Evolutionary conservation across 768 basidiomycete genomes (phyloP).

Genomic region (Lentinula edodes): DNA sequence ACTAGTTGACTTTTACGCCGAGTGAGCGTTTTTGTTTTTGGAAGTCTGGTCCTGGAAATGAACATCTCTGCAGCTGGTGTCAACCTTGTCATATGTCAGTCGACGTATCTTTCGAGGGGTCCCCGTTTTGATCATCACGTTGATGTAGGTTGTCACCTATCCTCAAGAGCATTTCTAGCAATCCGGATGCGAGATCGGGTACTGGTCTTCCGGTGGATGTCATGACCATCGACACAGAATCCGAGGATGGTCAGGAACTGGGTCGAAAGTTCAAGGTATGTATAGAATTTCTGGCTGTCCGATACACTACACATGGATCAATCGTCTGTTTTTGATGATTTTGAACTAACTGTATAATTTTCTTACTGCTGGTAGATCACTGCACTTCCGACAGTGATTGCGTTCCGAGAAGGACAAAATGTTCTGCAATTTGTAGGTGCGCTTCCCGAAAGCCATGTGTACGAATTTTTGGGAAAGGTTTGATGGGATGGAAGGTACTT

Average conservation of each 20-base stretch:
- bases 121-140: neutral
- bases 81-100: conserved; percentile 53
- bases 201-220: conserved; percentile 61
- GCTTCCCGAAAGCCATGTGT: conserved; percentile 36
- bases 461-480: conserved; percentile 39
- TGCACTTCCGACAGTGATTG: conserved; percentile 78
- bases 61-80: conserved; percentile 56
- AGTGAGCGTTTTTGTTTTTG: conserved; percentile 38
- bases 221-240: conserved; percentile 61
- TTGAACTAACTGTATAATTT: neutral
- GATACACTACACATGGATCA: conserved; percentile 3
- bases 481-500: neutral
- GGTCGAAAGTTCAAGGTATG: conserved; percentile 45
- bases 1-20: conserved; percentile 77
- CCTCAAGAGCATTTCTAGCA: conserved; percentile 51
- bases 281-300: neutral
- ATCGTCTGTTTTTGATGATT: neutral
- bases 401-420: conserved; percentile 59
- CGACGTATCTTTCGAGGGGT: neutral
- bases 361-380: conserved; percentile 39
- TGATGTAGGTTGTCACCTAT: conserved; percentile 52
- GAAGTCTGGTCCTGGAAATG: neutral
- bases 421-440: conserved; percentile 64
- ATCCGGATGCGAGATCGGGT: conserved; percentile 37
- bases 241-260: conserved; percentile 48